Evolutionary conservation across 345 rosid genomes (phyloP).

Genomic region (Citrus hindsii): DNA sequence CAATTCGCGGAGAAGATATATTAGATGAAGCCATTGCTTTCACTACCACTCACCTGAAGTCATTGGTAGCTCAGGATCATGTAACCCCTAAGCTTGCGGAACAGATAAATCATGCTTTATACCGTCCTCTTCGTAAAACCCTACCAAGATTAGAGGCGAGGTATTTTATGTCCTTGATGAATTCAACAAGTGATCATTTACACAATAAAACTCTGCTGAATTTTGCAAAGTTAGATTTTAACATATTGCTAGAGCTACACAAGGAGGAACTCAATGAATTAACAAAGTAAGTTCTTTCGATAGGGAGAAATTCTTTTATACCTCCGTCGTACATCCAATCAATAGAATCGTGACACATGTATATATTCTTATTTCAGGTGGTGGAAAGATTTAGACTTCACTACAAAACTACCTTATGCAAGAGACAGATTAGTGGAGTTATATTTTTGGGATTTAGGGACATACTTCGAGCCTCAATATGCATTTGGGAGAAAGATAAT

Average conservation of each 20-base stretch:
- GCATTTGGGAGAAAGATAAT: too few relatives aligned
- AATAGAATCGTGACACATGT: too few relatives aligned
- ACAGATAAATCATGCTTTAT: not conserved
- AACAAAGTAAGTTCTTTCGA: slow-evolving; percentile 1
- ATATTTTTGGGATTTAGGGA: too few relatives aligned
- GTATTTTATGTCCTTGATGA: slow-evolving; percentile 3
- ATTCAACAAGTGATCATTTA: not conserved
- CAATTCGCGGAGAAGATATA: slow-evolving; percentile 10
- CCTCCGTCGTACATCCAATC: too few relatives aligned
- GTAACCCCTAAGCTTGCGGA: not conserved
- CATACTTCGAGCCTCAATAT: too few relatives aligned
- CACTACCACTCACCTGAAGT: slow-evolving; percentile 3
- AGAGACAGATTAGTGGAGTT: too few relatives aligned
- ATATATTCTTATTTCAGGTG: too few relatives aligned
- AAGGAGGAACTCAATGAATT: slow-evolving; percentile 13
- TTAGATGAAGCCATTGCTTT: slow-evolving; percentile 21
- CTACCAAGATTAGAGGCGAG: slow-evolving; percentile 18
- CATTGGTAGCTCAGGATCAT: not conserved
- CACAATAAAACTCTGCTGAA: not conserved
- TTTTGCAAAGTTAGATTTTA: slow-evolving; percentile 31
- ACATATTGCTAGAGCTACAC: slow-evolving; percentile 4
- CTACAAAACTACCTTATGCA: too few relatives aligned
- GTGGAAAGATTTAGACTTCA: too few relatives aligned
- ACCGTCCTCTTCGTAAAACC: slow-evolving; percentile 6
- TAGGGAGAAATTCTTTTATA: too few relatives aligned